These are phyloP conservation scores for Xylariomycetidae sp. DNA, from an alignment of 2,329 filamentous ascomycete genomes.

Conservation along the genomic window DNA sequence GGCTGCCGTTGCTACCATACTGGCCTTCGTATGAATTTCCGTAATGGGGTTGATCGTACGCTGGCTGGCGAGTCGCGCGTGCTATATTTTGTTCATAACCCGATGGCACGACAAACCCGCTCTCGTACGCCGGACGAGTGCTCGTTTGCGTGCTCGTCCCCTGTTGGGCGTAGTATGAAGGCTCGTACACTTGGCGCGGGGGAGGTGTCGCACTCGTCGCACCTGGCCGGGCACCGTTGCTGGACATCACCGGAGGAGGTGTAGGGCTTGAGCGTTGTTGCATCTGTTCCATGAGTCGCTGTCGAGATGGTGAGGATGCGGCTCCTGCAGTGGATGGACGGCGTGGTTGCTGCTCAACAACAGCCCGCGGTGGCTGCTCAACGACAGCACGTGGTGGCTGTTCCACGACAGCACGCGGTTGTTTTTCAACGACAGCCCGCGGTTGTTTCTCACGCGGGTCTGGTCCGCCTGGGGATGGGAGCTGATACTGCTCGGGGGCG, in stretches of 20 bases:
- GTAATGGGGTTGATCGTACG: conserved; percentile 34
- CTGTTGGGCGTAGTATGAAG: conserved; percentile 34
- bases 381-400: no score
- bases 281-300: conserved; percentile 38
- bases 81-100: conserved; percentile 29
- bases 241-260: conserved; percentile 35
- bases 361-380: no score
- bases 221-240: conserved; percentile 20
- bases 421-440: no score
- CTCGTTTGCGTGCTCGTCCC: conserved; percentile 22
- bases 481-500: conserved; percentile 57
- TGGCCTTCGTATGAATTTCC: conserved; percentile 24
- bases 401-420: no score
- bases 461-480: conserved; percentile 39
- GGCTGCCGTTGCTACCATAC: conserved; percentile 21
- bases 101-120: conserved; percentile 28
- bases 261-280: conserved; percentile 40
- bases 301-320: conserved; percentile 46
- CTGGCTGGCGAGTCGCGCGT: conserved; percentile 14
- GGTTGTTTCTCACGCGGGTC: conserved; percentile 22
- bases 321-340: conserved; percentile 44
- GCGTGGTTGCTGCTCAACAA: conserved; percentile 30
- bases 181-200: conserved; percentile 37
- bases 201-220: conserved; percentile 39
- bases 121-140: conserved; percentile 40